phyloP scores from a whole-genome alignment of 495 filamentous ascomycete species.

The Aspergillus wentii region DNA sequence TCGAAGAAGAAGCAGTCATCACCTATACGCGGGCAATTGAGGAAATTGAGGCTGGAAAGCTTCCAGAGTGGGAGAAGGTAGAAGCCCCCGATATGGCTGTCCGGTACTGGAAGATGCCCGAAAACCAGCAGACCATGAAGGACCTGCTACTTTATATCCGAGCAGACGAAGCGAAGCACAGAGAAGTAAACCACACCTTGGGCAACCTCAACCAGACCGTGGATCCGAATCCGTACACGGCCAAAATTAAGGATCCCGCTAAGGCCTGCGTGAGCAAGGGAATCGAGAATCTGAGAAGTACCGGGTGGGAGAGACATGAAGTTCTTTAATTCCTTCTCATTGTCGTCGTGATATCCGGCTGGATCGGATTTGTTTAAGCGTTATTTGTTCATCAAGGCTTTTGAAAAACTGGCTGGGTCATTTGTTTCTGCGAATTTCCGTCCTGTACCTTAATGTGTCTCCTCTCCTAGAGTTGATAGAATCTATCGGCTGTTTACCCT shows the following conservation, averaged over 20 bases:
- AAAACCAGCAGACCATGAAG: constrained; percentile 73
- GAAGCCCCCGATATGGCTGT: constrained; percentile 83
- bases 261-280: constrained; percentile 68
- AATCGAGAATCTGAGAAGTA: constrained; percentile 58
- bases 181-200: constrained; percentile 95
- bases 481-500: too few species aligned
- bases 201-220: constrained; percentile 73
- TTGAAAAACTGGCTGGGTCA: too few species aligned
- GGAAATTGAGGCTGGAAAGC: constrained; percentile 77
- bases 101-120: constrained; percentile 89
- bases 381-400: too few species aligned
- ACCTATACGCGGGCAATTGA: constrained; percentile 86
- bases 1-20: constrained; percentile 94
- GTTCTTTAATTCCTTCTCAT: constrained; percentile 68
- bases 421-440: too few species aligned
- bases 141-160: constrained; percentile 86
- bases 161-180: constrained; percentile 93
- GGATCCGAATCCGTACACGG: constrained; percentile 89
- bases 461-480: too few species aligned
- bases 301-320: constrained; percentile 81
- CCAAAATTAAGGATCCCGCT: constrained; percentile 59
- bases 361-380: too few species aligned
- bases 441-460: too few species aligned
- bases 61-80: constrained; percentile 78
- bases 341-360: too few species aligned